Conservation (phyloP, 192 early-diverging fungal genomes). For the Phlyctochytrium planicorne region DNA sequence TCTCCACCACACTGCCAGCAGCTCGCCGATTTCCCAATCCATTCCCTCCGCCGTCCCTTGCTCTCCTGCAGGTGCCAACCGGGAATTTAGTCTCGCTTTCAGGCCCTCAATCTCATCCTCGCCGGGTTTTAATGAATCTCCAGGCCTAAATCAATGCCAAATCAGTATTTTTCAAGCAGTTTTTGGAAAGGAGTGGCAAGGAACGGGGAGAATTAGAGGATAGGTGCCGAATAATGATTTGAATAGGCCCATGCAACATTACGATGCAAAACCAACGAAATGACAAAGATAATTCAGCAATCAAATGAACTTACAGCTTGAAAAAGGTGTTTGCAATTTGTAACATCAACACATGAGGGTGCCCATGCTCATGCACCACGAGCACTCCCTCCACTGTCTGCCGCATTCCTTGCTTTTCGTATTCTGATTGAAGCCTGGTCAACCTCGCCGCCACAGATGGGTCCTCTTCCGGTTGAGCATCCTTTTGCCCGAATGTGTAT, state of each 20-base stretch:
- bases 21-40: slow-evolving; percentile 75
- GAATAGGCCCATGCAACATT: too few species aligned
- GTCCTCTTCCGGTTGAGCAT: slow-evolving; percentile 70
- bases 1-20: slow-evolving; percentile 70
- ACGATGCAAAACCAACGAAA: background rate
- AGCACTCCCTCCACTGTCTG: slow-evolving; percentile 70
- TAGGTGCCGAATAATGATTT: background rate
- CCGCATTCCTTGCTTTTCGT: slow-evolving; percentile 63
- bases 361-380: slow-evolving; percentile 75
- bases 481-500: slow-evolving; percentile 75
- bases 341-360: slow-evolving; percentile 78
- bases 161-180: too few species aligned
- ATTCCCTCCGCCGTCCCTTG: slow-evolving; percentile 23
- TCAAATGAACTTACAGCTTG: slow-evolving; percentile 65
- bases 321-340: slow-evolving; percentile 74
- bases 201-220: background rate
- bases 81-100: slow-evolving; percentile 57
- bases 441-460: slow-evolving; percentile 57
- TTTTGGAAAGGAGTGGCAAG: too few species aligned
- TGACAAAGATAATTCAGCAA: too few species aligned
- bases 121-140: slow-evolving; percentile 68
- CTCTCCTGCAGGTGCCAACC: slow-evolving; percentile 49
- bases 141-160: slow-evolving; percentile 55
- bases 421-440: slow-evolving; percentile 61
- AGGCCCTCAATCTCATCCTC: slow-evolving; percentile 74